Percentiles rank a stretch among this genome's conserved stretches.
Conservation (phyloP, 1,139 yeast species). For the Hanseniaspora sp. region DNA sequence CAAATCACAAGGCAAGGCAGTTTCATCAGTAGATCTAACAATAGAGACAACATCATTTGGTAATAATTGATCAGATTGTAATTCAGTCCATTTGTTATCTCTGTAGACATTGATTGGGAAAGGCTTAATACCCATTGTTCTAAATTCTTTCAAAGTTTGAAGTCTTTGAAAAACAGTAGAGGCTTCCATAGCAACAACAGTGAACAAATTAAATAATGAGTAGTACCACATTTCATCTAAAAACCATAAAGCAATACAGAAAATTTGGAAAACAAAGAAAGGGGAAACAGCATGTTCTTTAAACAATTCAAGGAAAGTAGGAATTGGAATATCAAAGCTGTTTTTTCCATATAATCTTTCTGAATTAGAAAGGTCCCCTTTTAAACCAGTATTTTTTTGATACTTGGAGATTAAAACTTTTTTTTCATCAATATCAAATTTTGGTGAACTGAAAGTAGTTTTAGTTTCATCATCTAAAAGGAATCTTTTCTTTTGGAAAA, state of each 20-base stretch:
- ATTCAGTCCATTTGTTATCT: constrained; percentile 54
- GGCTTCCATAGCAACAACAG: constrained; percentile 86
- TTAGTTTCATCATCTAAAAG: constrained; percentile 40
- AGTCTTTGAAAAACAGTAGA: constrained; percentile 94
- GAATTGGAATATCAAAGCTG: constrained; percentile 87
- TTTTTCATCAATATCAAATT: constrained; percentile 53
- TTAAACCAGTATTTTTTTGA: constrained; percentile 54
- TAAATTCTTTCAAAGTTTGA: constrained; percentile 84
- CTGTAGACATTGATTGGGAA: constrained; percentile 66
- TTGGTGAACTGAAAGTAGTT: constrained; percentile 66
- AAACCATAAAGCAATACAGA: constrained; percentile 91
- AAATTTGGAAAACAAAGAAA: constrained; percentile 88
- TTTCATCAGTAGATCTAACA: constrained; percentile 77
- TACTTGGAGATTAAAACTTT: constrained; percentile 47
- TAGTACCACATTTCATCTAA: constrained; percentile 97
- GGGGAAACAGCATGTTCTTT: constrained; percentile 98
- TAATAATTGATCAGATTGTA: constrained; percentile 62
- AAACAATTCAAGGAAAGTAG: constrained; percentile 79
- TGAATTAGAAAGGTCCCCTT: constrained; percentile 45
- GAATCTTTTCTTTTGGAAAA: constrained; percentile 88
- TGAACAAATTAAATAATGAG: constrained; percentile 79
- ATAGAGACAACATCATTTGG: constrained; percentile 91
- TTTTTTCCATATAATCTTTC: constrained; percentile 68
- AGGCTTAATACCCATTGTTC: constrained; percentile 95
- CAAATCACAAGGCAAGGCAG: constrained; percentile 94